Base-by-base conservation (phyloP, 495 filamentous ascomycete species). In the Pyronema domesticum region DNA sequence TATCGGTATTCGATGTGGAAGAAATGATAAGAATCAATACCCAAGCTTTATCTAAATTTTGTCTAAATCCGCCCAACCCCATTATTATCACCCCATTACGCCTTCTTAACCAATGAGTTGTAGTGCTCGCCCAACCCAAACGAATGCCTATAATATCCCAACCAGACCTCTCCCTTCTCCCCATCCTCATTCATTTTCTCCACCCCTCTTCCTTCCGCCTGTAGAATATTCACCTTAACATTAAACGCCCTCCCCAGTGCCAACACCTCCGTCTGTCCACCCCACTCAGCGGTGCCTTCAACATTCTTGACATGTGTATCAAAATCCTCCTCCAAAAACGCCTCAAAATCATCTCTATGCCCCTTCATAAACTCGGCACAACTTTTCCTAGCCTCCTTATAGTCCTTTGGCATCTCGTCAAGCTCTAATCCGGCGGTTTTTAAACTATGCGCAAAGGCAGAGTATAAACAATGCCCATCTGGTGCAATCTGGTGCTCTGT, bases 121-220 rank as follows among this genome's bases (percentile, higher is more conserved):
- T 95, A 98, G 70, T 98, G 91, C 73, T 95, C 89, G 10, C 91
- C 91, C 14, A 96, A 71, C 1, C 88, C 88, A 71, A 86, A 95
- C 51, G 80, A 80, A 70, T 95, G 88, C 57, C 83, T 73, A 69
- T 96, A 96, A 69, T 96, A 98, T 18, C 86, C 89, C 68, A 98
- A 68, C 91, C 91, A 98, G 34, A 95, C 73, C 57, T 74, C 71
- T 39, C 75, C 73, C 48, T 71, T 69, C 7, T 71, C 62, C 13
- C 60, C 65, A 7, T 60, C 62, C 55, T 33, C 54, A 50, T 10
- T 57, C 51, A 96, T 84, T 53, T 76, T 83, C 68, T 94, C 84
- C 18, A 86, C 77, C 50, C 72, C 63, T 7, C 74, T 67, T 6
- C 89, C 87, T 64, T 87, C 75, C 15, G 73, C 83, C 67, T 95